phyloP scores from a whole-genome alignment of 1,284 basidiomycete genomes.

The Rhodotorula sp. region DNA sequence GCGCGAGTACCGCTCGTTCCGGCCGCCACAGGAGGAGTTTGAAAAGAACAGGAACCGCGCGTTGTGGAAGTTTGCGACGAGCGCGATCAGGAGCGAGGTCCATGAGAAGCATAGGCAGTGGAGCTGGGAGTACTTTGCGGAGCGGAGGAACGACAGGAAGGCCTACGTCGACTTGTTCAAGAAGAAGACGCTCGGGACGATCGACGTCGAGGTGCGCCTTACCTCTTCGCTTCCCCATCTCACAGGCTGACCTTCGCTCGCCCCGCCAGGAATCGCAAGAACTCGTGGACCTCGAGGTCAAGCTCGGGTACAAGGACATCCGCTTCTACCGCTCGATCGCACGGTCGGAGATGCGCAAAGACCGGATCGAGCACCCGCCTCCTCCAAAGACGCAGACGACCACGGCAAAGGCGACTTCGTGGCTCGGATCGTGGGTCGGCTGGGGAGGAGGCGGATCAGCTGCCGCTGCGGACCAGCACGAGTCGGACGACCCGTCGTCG shows the following conservation, averaged over 20 bases:
- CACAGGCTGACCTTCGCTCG: not conserved
- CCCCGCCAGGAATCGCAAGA: constrained; percentile 59
- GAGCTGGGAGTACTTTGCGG: constrained; percentile 88
- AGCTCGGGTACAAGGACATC: constrained; percentile 90
- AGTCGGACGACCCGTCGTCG: constrained; percentile 55
- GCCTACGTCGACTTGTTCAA: constrained; percentile 85
- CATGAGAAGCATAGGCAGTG: constrained; percentile 80
- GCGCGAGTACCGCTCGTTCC: constrained; percentile 73
- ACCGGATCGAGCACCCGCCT: constrained; percentile 53
- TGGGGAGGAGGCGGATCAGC: constrained; percentile 58
- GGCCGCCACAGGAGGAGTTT: constrained; percentile 58
- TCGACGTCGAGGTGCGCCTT: constrained; percentile 56
- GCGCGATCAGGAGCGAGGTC: constrained; percentile 79
- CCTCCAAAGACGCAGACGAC: constrained; percentile 50
- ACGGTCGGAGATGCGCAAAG: constrained; percentile 81
- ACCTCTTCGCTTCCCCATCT: not conserved
- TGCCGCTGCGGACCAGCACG: constrained; percentile 37
- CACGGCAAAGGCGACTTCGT: constrained; percentile 57
- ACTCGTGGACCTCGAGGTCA: constrained; percentile 71
- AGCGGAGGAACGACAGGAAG: constrained; percentile 80
- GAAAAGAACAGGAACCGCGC: constrained; percentile 66
- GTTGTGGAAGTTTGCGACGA: constrained; percentile 74
- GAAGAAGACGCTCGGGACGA: constrained; percentile 59
- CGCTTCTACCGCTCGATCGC: constrained; percentile 97
- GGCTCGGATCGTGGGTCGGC: constrained; percentile 69